Base-by-base conservation (phyloP, 352 stramenopile genomes). In the Phytophthora quininea region DNA sequence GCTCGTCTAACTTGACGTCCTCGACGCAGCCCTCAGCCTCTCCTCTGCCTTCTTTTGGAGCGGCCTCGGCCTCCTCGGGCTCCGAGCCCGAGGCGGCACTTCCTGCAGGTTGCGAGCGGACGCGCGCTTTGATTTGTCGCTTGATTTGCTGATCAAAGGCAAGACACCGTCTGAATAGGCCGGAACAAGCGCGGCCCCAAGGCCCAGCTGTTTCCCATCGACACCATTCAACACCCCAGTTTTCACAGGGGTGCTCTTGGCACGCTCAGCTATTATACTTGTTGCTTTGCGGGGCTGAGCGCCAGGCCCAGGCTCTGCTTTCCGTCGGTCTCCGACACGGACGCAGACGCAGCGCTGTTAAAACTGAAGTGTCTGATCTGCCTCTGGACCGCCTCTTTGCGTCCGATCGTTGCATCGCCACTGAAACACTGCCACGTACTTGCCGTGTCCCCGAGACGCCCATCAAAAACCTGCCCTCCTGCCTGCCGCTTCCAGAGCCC, bases 131-230 rank as follows among this genome's bases (percentile, higher is more conserved):
- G 35, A 40, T 40, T 40, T 40, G 43, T 24, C 14, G 8, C 12
- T 46, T 49, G 43, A 49, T 49, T 49, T 49, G 43, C 43, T 49
- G 43, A 49, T 27, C 35, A 11, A 40, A 11, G 6, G 6, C 6
- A 40, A 49, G 40, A 12, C 43, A 49, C 35, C 43, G 43, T 49
- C 15, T 49, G 43, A 19, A 49, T 9, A 49, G 43, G 43, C 43
- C 43, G 43, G 43, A 49, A 49, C 43, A 49, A 29, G 43, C 43
- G 43, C 43, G 43, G 43, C 43, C 19, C 43, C 12, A 3, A 24
- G 14, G 4, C 12, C 12, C 43, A 49, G 43, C 43, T 49, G 43
- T 49, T 49, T 49, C 43, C 29, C 43, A 4, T 24, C 43, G 29
- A 49, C 29, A 49, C 12, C 43, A 49, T 47, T 47, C 40, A 49